Percentiles rank a stretch among this genome's conserved stretches.
Evolutionary conservation across 192 early-diverging fungal genomes (phyloP).

Genomic region (Entomortierella lignicola): DNA sequence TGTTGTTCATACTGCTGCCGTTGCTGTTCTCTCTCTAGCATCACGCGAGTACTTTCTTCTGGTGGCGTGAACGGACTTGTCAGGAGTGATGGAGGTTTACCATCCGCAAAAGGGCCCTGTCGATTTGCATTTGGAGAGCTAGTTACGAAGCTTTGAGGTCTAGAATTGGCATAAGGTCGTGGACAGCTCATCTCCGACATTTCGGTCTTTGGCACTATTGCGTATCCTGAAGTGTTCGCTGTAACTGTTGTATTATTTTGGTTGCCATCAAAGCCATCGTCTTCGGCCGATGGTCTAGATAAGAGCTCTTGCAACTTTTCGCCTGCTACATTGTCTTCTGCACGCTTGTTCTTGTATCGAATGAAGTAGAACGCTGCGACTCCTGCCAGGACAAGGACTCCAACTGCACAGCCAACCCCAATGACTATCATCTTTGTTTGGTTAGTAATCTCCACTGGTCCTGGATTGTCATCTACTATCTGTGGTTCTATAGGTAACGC

Average conservation of each 20-base stretch:
- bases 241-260: background rate
- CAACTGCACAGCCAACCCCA: slow-evolving; percentile 40
- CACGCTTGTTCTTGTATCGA: slow-evolving; percentile 40
- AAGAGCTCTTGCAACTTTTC: slow-evolving; percentile 28
- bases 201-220: background rate
- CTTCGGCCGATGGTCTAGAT: background rate
- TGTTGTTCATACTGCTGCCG: slow-evolving; percentile 28
- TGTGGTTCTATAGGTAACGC: background rate
- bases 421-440: slow-evolving; percentile 38
- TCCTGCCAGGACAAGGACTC: slow-evolving; percentile 29
- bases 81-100: slow-evolving; percentile 22
- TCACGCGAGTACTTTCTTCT: background rate
- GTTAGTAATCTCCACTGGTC: slow-evolving; percentile 10
- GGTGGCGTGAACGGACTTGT: slow-evolving; percentile 37
- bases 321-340: slow-evolving; percentile 4
- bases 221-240: slow-evolving; percentile 10
- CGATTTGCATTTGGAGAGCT: too few species aligned
- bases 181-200: slow-evolving; percentile 9
- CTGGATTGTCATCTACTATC: slow-evolving; percentile 7
- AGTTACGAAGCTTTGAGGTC: slow-evolving; percentile 1
- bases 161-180: background rate
- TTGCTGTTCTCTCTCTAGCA: slow-evolving; percentile 14
- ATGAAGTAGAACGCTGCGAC: slow-evolving; percentile 37
- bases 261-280: background rate
- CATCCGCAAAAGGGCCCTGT: too few species aligned